Percentiles rank a stretch among this genome's conserved stretches.
These are phyloP conservation scores for Phragmites australis DNA, from an alignment of 176 grass and related monocot species.

Conservation along the genomic window DNA sequence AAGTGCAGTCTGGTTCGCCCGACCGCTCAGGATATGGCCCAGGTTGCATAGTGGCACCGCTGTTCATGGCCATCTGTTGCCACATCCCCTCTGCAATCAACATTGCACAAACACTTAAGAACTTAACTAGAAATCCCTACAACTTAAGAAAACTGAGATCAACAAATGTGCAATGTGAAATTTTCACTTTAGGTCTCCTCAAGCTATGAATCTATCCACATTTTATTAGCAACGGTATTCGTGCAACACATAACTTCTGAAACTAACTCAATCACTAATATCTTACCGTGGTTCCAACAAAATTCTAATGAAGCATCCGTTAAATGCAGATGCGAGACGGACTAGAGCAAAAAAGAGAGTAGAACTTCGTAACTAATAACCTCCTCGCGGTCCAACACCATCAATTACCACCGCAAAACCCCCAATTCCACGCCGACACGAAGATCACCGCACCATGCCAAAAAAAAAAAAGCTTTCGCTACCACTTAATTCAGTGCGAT, in stretches of 20 bases:
- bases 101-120: not conserved
- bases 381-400: not conserved
- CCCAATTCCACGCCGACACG: constrained; percentile 14
- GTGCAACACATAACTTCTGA: not conserved
- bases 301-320: not conserved
- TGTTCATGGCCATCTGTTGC: constrained; percentile 76
- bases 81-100: constrained; percentile 76
- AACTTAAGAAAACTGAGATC: constrained; percentile 2
- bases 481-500: not conserved
- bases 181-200: not conserved
- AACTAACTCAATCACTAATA: not conserved
- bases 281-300: not conserved
- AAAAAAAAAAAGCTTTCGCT: not conserved
- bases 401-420: not conserved
- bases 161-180: not conserved
- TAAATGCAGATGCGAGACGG: not conserved
- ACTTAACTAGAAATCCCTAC: not conserved
- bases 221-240: constrained; percentile 18
- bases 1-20: constrained; percentile 88
- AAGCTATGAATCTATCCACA: constrained; percentile 25
- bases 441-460: not conserved
- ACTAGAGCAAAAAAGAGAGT: not conserved
- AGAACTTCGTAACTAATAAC: not conserved
- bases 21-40: constrained; percentile 76
- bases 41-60: constrained; percentile 46